phyloP scores from a whole-genome alignment of 1,139 yeast species.

The Candida buenavistaensis region DNA sequence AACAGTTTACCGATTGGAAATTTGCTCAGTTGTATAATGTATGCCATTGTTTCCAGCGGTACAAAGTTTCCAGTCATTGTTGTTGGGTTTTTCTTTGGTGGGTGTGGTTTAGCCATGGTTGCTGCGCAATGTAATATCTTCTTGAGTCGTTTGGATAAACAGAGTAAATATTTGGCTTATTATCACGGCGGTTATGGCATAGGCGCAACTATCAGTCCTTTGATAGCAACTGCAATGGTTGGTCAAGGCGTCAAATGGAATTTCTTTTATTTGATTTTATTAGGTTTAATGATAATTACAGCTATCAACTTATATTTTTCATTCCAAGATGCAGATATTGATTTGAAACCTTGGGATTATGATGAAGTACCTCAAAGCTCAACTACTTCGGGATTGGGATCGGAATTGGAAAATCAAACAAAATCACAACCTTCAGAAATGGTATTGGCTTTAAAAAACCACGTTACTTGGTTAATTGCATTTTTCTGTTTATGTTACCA shows the following conservation, averaged over 20 bases:
- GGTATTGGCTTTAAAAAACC: conserved; percentile 37
- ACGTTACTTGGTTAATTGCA: conserved; percentile 55
- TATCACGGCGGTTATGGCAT: conserved; percentile 63
- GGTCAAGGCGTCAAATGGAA: conserved; percentile 53
- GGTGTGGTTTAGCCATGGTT: conserved; percentile 57
- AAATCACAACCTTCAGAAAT: conserved; percentile 13
- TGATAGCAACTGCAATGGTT: conserved; percentile 55
- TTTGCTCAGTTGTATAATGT: conserved; percentile 34
- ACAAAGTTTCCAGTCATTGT: conserved; percentile 43
- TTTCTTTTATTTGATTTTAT: conserved; percentile 48
- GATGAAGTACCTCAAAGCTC: conserved; percentile 17
- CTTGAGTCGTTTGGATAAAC: conserved; percentile 48
- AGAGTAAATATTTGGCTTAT: conserved; percentile 50
- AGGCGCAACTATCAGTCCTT: conserved; percentile 64
- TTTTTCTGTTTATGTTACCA: conserved; percentile 60
- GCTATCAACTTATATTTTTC: conserved; percentile 28
- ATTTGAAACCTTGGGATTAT: conserved; percentile 35
- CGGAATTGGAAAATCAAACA: conserved; percentile 6
- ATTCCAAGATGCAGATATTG: conserved; percentile 45
- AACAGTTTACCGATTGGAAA: conserved; percentile 40
- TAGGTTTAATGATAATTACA: conserved; percentile 37
- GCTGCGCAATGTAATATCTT: conserved; percentile 61
- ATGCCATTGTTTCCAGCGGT: conserved; percentile 40
- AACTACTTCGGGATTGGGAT: not conserved
- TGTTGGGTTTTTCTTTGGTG: conserved; percentile 57